Conservation (phyloP, 192 early-diverging fungal genomes). For the Coemansia reversa region DNA sequence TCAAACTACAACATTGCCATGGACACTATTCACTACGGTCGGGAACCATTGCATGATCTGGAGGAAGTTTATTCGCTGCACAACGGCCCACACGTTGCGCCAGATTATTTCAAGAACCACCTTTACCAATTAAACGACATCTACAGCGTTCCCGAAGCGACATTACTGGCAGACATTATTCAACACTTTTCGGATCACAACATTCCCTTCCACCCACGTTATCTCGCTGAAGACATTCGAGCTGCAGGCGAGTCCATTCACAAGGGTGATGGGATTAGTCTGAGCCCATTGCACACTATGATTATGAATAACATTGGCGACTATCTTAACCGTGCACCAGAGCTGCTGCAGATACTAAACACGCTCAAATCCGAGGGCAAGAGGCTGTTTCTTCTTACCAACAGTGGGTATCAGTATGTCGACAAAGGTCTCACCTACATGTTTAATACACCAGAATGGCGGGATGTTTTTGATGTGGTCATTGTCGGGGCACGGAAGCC, state of each 20-base stretch:
- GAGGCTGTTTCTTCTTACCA: constrained; percentile 60
- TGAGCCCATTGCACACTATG: constrained; percentile 50
- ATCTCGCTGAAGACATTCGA: constrained; percentile 60
- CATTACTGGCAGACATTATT: constrained; percentile 59
- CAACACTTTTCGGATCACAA: constrained; percentile 61
- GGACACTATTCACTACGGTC: constrained; percentile 56
- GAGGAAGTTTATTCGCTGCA: constrained; percentile 60
- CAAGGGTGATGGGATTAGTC: constrained; percentile 48
- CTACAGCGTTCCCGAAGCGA: constrained; percentile 60
- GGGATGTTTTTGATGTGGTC: constrained; percentile 63
- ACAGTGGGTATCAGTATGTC: constrained; percentile 59
- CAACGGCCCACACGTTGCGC: constrained; percentile 59
- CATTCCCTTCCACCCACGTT: constrained; percentile 63
- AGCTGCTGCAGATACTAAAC: constrained; percentile 56
- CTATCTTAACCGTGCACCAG: constrained; percentile 54
- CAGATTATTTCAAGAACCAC: constrained; percentile 57
- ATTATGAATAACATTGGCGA: constrained; percentile 54
- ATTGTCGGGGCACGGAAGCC: constrained; percentile 62
- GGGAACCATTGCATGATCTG: constrained; percentile 56
- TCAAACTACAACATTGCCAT: constrained; percentile 63
- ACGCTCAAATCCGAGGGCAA: constrained; percentile 52
- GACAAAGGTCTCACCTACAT: constrained; percentile 55
- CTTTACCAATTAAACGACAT: constrained; percentile 64
- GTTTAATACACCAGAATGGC: constrained; percentile 54
- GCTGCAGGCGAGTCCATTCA: constrained; percentile 58